A percentile compares a stretch with the other conserved stretches of the same genome.
These are phyloP conservation scores for Podaxis sp. DNA, from an alignment of 768 basidiomycete genomes.

Conservation along the genomic window DNA sequence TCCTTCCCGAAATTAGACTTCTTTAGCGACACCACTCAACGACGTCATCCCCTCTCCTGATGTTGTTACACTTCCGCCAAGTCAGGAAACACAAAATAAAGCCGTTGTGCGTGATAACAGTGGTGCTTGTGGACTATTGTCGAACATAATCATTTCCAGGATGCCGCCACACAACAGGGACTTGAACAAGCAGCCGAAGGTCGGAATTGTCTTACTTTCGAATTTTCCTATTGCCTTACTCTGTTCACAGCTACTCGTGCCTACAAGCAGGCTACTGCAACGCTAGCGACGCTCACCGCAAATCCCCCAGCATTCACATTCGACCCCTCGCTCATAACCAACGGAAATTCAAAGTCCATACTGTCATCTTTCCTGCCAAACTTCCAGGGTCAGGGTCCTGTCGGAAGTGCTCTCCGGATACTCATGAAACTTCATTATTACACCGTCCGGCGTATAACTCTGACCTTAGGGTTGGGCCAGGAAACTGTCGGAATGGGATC, in stretches of 20 bases:
- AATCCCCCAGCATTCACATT: constrained; percentile 52
- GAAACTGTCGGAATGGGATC: constrained; percentile 35
- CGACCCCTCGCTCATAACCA: constrained; percentile 44
- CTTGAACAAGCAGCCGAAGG: constrained; percentile 50
- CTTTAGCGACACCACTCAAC: background rate
- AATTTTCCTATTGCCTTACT: constrained; percentile 1
- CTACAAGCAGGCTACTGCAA: constrained; percentile 70
- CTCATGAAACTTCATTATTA: constrained; percentile 61
- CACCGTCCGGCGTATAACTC: constrained; percentile 32
- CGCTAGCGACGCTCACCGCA: constrained; percentile 61
- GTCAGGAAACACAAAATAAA: background rate
- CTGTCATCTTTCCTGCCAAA: constrained; percentile 66
- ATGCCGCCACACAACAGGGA: constrained; percentile 24
- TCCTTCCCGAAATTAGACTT: background rate
- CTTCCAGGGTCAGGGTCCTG: constrained; percentile 71
- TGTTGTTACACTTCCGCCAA: background rate
- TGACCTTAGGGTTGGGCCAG: constrained; percentile 35
- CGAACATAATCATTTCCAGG: background rate
- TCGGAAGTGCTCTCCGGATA: constrained; percentile 69
- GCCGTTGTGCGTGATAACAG: background rate
- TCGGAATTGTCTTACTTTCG: constrained; percentile 18
- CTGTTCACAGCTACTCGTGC: constrained; percentile 55
- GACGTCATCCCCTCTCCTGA: background rate
- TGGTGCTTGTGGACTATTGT: background rate
- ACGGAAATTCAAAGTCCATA: constrained; percentile 43